These are phyloP conservation scores for Didymella lethalis DNA, from an alignment of 2,329 filamentous ascomycete species.

Conservation along the genomic window DNA sequence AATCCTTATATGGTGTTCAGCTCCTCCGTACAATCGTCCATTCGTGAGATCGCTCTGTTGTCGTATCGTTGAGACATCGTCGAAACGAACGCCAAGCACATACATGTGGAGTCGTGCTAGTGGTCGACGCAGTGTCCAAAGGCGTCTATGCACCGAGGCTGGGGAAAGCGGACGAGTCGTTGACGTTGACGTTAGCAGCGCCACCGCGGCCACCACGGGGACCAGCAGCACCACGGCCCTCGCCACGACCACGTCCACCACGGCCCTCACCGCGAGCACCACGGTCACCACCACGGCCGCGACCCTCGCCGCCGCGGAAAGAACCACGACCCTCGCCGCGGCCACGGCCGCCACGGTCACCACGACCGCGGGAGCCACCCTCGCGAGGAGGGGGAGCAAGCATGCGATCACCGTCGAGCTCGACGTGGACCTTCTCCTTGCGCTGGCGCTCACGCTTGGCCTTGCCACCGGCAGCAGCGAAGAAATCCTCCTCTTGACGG, in stretches of 20 bases:
- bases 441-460: conserved; percentile 82
- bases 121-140: conserved; percentile 33
- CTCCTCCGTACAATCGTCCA: conserved; percentile 26
- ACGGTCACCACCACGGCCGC: conserved; percentile 59
- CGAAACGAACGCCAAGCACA: conserved; percentile 25
- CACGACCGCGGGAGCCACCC: conserved; percentile 57
- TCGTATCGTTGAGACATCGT: conserved; percentile 22
- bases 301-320: conserved; percentile 60
- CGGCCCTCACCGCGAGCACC: conserved; percentile 57
- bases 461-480: conserved; percentile 78
- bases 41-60: conserved; percentile 31
- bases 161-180: conserved; percentile 62
- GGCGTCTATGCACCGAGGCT: conserved; percentile 57
- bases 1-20: conserved; percentile 34
- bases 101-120: conserved; percentile 26
- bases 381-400: conserved; percentile 62
- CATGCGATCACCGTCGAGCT: conserved; percentile 77
- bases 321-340: conserved; percentile 62
- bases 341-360: conserved; percentile 57
- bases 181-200: conserved; percentile 52
- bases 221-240: conserved; percentile 11
- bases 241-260: conserved; percentile 58
- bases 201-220: conserved; percentile 19
- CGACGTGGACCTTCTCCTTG: conserved; percentile 88
- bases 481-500: conserved; percentile 73